Evolutionary conservation across 2,329 filamentous ascomycete genomes (phyloP), one percentile per base, ranked within the genome.

Genomic region (Paecilomyces niveus): DNA sequence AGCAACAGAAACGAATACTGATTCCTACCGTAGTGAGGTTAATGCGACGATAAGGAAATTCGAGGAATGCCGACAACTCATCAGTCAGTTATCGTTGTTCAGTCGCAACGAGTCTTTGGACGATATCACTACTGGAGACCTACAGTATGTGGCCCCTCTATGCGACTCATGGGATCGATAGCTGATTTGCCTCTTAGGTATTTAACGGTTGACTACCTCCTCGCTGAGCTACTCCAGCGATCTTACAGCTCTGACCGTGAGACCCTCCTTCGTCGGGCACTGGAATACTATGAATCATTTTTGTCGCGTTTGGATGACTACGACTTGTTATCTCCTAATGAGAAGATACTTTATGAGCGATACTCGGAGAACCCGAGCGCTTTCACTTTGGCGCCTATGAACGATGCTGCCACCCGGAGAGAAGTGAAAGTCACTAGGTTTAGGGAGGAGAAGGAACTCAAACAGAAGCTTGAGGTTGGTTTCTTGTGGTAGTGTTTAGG

Each of bases 21-120:
- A 85, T 33, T 74, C 79, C 57, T 93, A 88, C 76, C 85, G 85
- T 69, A 82, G 87, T 64, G 85, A 85, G 66, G 81, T 96, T 64
- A 78, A 80, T 60, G 75, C 80, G 45, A 84, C 89, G 49, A 85
- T 96, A 65, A 75, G 83, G 62, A 83, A 85, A 56, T 93, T 96
- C 75, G 81, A 89, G 67, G 81, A 89, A 72, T 92, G 89, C 72
- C 80, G 88, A 59, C 79, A 84, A 59, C 83, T 89, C 58, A 85
- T 90, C 63, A 80, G 85, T 63, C 81, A 85, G 60, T 80, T 94
- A 26, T 88, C 89, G 0, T 80, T 99, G 56, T 97, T 97, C 82
- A 96, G 91, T 65, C 81, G 86, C 35, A 99, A 99, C 74, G 94
- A 99, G 74, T 83, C 84, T 0, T 75, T 93, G 45, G 94, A 99